Percentiles rank a stretch among this genome's conserved stretches.
Evolutionary conservation across 768 basidiomycete genomes (phyloP).

Genomic region (Boletus rubescentipes): DNA sequence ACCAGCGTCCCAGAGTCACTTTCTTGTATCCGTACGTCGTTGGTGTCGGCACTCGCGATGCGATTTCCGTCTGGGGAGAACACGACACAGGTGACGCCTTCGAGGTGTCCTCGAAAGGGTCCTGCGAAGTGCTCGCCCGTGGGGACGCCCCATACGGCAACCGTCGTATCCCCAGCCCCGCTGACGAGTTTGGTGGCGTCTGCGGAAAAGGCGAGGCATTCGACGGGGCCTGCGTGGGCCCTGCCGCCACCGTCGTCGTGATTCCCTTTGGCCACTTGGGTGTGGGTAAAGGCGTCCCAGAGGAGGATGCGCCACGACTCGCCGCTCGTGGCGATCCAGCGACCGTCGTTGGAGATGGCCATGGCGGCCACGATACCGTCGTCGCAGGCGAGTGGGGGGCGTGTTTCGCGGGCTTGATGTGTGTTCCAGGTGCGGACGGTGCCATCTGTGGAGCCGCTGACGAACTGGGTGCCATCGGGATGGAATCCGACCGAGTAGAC

Average conservation of each 20-base stretch:
- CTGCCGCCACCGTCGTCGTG: too few species aligned
- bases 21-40: not conserved
- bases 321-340: constrained; percentile 10
- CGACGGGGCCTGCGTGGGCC: not conserved
- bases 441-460: constrained; percentile 3
- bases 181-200: not conserved
- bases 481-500: constrained; percentile 6
- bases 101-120: not conserved
- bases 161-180: constrained; percentile 1
- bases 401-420: not conserved
- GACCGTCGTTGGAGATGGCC: constrained; percentile 7
- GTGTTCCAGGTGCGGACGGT: not conserved
- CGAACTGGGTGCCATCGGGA: not conserved
- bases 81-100: not conserved
- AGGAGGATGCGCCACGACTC: constrained; percentile 1
- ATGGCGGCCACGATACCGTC: not conserved
- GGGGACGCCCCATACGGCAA: constrained; percentile 3
- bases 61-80: constrained; percentile 3
- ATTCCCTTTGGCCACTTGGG: too few species aligned
- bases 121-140: not conserved
- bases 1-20: not conserved
- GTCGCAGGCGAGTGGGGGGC: not conserved
- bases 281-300: constrained; percentile 2
- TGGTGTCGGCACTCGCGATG: not conserved
- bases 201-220: not conserved